These are phyloP conservation scores for Phytopythium vexans DNA, from an alignment of 352 stramenopile genomes.

Conservation along the genomic window DNA sequence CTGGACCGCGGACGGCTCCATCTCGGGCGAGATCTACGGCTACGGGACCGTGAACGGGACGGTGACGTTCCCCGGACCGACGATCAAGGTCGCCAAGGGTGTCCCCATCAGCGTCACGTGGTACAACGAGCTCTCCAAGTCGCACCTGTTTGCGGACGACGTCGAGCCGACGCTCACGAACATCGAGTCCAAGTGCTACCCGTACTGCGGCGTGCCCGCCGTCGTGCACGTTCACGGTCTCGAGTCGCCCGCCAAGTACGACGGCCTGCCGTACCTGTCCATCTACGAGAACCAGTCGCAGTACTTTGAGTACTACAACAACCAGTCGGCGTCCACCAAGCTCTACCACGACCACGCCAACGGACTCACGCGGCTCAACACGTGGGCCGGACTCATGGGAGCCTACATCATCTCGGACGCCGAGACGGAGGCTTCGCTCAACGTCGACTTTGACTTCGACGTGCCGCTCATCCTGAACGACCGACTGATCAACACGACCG, in stretches of 20 bases:
- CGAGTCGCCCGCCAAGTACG: conserved; percentile 59
- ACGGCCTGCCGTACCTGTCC: conserved; percentile 48
- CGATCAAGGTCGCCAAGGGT: conserved; percentile 40
- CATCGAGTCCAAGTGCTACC: conserved; percentile 56
- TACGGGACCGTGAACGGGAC: conserved; percentile 37
- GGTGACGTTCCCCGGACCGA: conserved; percentile 42
- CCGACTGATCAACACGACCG: conserved; percentile 44
- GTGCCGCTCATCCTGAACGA: conserved; percentile 56
- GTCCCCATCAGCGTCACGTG: conserved; percentile 44
- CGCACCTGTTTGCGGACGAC: conserved; percentile 46
- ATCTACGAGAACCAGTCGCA: conserved; percentile 71
- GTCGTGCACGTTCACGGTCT: conserved; percentile 66
- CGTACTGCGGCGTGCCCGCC: conserved; percentile 57
- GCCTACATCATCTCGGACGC: conserved; percentile 60
- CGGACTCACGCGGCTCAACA: conserved; percentile 60
- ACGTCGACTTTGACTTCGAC: conserved; percentile 54
- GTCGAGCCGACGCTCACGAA: conserved; percentile 42
- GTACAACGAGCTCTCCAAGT: conserved; percentile 46
- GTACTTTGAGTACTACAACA: conserved; percentile 58
- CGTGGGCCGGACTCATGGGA: conserved; percentile 57
- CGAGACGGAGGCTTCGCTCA: conserved; percentile 38
- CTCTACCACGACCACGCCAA: conserved; percentile 76
- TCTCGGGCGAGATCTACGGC: conserved; percentile 38
- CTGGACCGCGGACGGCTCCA: conserved; percentile 40
- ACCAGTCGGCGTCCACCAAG: conserved; percentile 63